These are phyloP conservation scores for Pezicula radicicola DNA, from an alignment of 2,329 filamentous ascomycete genomes.

Conservation along the genomic window DNA sequence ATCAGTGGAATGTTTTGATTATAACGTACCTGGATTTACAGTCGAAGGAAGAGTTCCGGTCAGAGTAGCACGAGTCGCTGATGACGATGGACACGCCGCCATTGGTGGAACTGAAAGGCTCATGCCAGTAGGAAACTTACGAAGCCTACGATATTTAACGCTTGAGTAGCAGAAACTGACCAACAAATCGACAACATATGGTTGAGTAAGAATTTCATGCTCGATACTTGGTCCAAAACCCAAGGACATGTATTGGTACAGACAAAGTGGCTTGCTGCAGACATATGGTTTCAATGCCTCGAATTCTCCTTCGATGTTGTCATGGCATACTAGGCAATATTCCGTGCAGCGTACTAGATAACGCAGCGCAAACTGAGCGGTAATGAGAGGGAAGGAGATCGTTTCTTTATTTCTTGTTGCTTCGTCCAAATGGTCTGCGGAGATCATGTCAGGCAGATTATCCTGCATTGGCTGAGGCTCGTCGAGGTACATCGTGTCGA, in stretches of 20 bases:
- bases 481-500: slow-evolving; percentile 10
- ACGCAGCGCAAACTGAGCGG: slow-evolving; percentile 74
- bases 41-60: no score
- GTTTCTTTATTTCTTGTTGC: slow-evolving; percentile 15
- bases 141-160: slow-evolving; percentile 20
- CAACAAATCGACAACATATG: slow-evolving; percentile 80
- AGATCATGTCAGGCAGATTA: slow-evolving; percentile 20
- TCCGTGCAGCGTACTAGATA: slow-evolving; percentile 79
- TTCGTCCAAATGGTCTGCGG: slow-evolving; percentile 29
- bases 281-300: slow-evolving; percentile 76
- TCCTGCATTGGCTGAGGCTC: slow-evolving; percentile 1
- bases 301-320: slow-evolving; percentile 60
- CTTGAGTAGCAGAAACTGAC: slow-evolving; percentile 73
- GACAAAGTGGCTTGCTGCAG: slow-evolving; percentile 70
- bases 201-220: slow-evolving; percentile 76
- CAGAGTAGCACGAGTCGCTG: not conserved
- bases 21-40: no score
- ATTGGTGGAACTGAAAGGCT: slow-evolving; percentile 24
- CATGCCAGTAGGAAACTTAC: slow-evolving; percentile 31
- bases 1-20: no score
- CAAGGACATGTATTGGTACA: slow-evolving; percentile 86
- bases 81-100: not conserved
- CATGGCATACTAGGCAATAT: slow-evolving; percentile 84
- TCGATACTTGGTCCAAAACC: slow-evolving; percentile 84
- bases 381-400: slow-evolving; percentile 50